Evolutionary conservation across 768 basidiomycete species (phyloP), one percentile per base, ranked within the genome.

Genomic region (Inosperma sp.): DNA sequence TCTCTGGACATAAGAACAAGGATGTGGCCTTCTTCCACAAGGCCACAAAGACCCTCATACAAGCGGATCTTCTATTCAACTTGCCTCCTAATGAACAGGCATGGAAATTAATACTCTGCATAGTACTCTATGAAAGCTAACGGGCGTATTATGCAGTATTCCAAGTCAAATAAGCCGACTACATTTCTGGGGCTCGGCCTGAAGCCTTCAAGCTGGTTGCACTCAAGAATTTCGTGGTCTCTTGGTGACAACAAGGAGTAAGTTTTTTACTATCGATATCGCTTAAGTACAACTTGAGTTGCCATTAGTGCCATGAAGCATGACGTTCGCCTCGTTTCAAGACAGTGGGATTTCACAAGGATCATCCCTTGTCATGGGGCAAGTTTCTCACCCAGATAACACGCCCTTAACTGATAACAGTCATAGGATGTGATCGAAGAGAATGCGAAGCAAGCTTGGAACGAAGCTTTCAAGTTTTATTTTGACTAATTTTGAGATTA

Each of bases 61-160:
- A 86, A 64, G 93, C 88, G 2, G 93, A 96, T 65, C 70, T 94
- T 36, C 65, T 94, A 3, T 80, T 91, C 71, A 93, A 93, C 68
- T 71, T 94, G 10, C 89, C 91, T 1, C 71, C 80, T 4, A 82
- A 64, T 2, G 91, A 94, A 66, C 90, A 93, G 69, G 82, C 81
- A 50, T 33, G 60, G 51, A 1, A 6, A 17, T 25, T 30, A n/a
- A 22, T n/a, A 29, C 2, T 16, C 16, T 34, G 5, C 12, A 19
- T 44, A 4, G 9, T 31, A 34, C 5, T 5, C 4, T 17, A 9
- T 8, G 23, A n/a, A 1, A 8, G 13, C 27, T 44, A 13, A 21
- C 0, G 7, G 31, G 7, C 21, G 9, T 30, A 21, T 37, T 34
- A 7, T 37, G 19, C 41, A 76, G 72, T 76, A 75, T 52, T 73